Evolutionary conservation across 2,329 filamentous ascomycete species (phyloP), one percentile per base, ranked within the genome.

Genomic region (Aspergillus transmontanensis): DNA sequence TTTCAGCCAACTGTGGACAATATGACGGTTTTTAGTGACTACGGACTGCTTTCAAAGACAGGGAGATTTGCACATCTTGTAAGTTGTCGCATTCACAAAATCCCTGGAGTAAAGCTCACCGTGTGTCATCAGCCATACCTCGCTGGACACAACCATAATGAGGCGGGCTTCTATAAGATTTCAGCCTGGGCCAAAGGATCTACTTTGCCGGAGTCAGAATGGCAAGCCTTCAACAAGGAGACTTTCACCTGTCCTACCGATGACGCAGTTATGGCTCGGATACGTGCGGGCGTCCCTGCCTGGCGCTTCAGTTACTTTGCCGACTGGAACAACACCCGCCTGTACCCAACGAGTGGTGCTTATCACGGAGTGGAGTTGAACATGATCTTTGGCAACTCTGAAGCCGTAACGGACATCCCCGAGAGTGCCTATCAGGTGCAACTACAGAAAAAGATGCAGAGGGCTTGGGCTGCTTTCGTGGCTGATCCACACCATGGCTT

Each of bases 301-400:
- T 85, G 81, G 79, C 75, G 75, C 2, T 83, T 80, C 50, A 80
- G 82, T 36, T 85, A 83, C 67, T 76, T 81, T 57, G 83, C 77
- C n/a, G 81, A 85, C 66, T 85, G 82, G 80, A 65, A 79, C 36
- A 85, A 84, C 62, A 79, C 80, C 1, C 74, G 81, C 0, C 72
- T 85, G 26, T 83, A 80, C 59, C 75, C 76, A 0, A 76, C 73
- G 6, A 83, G 80, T 46, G 81, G 81, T 4, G 81, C 82, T 0
- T 86, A 84, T 64, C 83, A 85, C 57, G 84, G 81, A 0, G 76
- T 77, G 1, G 82, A 84, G 36, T 58, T 84, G 58, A 78, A 82
- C 61, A 83, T 84, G 78, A 71, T 83, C 19, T 83, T 83, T 62
- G 81, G 81, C 1, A 79, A 73, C 2, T 78, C 77, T 0, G 73